These are phyloP conservation scores for Sporothrix humicola DNA, from an alignment of 2,329 filamentous ascomycete genomes.

Conservation along the genomic window DNA sequence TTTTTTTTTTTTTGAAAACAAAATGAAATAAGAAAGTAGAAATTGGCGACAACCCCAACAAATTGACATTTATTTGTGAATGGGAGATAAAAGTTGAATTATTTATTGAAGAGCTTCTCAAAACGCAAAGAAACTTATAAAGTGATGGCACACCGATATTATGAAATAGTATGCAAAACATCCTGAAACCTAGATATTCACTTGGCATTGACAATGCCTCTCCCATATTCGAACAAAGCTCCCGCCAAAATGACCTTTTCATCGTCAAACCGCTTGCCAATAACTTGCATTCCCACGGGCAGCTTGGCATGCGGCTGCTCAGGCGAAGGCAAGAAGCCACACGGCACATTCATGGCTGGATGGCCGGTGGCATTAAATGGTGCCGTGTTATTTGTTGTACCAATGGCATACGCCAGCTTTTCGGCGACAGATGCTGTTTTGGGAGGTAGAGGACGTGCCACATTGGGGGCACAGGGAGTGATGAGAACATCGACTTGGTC, in stretches of 20 bases:
- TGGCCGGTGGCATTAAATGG: slow-evolving; percentile 59
- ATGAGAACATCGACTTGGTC: slow-evolving; percentile 48
- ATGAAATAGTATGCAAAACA: background rate
- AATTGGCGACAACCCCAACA: no score
- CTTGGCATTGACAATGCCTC: slow-evolving; percentile 1
- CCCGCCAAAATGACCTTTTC: slow-evolving; percentile 42
- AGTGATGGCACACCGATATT: no score
- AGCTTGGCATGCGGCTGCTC: slow-evolving; percentile 38
- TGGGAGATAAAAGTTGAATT: no score
- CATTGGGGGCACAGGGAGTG: slow-evolving; percentile 51
- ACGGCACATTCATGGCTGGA: slow-evolving; percentile 55
- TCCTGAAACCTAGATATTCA: background rate
- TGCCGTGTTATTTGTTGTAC: slow-evolving; percentile 52
- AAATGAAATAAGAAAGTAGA: no score
- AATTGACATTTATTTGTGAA: no score
- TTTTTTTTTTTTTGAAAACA: no score
- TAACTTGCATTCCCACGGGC: slow-evolving; percentile 45
- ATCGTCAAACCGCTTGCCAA: slow-evolving; percentile 43
- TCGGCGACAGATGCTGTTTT: slow-evolving; percentile 47
- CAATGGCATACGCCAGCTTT: slow-evolving; percentile 49
- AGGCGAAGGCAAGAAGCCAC: slow-evolving; percentile 41
- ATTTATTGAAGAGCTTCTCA: no score
- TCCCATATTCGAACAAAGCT: slow-evolving; percentile 42
- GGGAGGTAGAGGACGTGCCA: slow-evolving; percentile 55
- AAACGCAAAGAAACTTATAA: no score